Base-by-base conservation (phyloP, 495 filamentous ascomycete species). In the Arthonia radiata region DNA sequence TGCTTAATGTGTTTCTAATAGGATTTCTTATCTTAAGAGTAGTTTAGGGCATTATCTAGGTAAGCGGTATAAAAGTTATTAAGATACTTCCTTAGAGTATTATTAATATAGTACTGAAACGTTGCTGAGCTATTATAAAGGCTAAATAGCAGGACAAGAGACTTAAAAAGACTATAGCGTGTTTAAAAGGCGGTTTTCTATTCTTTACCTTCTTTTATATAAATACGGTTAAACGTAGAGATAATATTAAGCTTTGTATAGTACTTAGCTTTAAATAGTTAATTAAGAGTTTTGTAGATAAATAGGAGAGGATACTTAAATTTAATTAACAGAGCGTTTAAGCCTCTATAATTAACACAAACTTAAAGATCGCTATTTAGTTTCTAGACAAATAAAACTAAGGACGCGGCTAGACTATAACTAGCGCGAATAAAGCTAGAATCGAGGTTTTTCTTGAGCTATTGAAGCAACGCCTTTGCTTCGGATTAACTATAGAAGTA, bases 41-140 rank as follows among this genome's bases (percentile, higher is more conserved):
- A 52, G 15, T 54, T 44, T 0, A 54, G 25, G 19, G 52, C 38
- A 18, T 56, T 33, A 24, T 56, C 41, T 0, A 54, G 17, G 28
- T 48, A 55, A 2, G 26, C 41, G n/a, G 34, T 31, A 15, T 17
- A 33, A 24, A 52, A 53, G 1, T 19, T 16, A 25, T 43, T 29
- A 0, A 52, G 34, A 18, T 33, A 41, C 0, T 43, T 39, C 18
- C 14, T 2, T 9, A 52, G 18, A 8, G 25, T 25, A 13, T 39
- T 19, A 26, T 48, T 49, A 18, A 53, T 46, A 27, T 37, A 52
- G 8, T 26, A 6, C 28, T 49, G 35, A 28, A 49, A 53, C 0
- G 35, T 31, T 3, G 30, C 37, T 5, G 32, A 37, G 0, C 26
- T 37, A 23, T 37, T 41, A 11, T 34, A 29, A 10, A 48, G 29